Base-by-base conservation (phyloP, 1,139 yeast species). In the Yamadazyma triangularis region DNA sequence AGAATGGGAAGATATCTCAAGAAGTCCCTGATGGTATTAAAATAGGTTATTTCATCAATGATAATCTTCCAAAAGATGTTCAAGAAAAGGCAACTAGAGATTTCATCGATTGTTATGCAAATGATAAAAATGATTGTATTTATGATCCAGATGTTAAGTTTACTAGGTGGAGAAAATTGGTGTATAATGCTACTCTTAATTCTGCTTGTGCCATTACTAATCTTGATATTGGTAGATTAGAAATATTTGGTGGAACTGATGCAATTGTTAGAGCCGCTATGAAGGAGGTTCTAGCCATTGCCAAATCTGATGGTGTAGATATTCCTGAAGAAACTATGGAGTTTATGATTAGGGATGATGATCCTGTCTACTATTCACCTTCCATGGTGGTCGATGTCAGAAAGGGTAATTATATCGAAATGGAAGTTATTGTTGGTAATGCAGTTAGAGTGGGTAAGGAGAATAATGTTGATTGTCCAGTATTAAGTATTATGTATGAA, bases 381-480 rank as follows among this genome's bases (percentile, higher is more conserved):
- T 79, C 87, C 12, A 82, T 81, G 88, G 68, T 77, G 41, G 77
- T 83, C 10, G 93, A 82, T 51, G 62, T 71, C 18, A 70, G 82
- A 35, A 79, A 80, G 53, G 77, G 77, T 13, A 81, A 81, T 44
- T 78, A 78, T 35, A 68, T 81, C 45, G 94, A 84, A 52, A 57
- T 79, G 31, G 88, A 81, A 46, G 77, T 75, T 14, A 77, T 84
- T 38, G 57, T 83, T 34, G 88, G 89, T 2, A 82, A 78, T 48
- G 86, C 89, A 0, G 55, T 84, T 41, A 64, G 65, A 23, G 60
- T 77, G 30, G 91, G 87, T 2, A 51, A 60, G 27, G 61, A 61
- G 33, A 68, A 75, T 36, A 65, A 67, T 4, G 74, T 83, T n/a
- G 49, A 57, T 0, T 65, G 80, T 1, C 93, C 93, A 0, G 13